Evolutionary conservation across 352 stramenopile genomes (phyloP).

Genomic region (Globisporangium okanoganense): DNA sequence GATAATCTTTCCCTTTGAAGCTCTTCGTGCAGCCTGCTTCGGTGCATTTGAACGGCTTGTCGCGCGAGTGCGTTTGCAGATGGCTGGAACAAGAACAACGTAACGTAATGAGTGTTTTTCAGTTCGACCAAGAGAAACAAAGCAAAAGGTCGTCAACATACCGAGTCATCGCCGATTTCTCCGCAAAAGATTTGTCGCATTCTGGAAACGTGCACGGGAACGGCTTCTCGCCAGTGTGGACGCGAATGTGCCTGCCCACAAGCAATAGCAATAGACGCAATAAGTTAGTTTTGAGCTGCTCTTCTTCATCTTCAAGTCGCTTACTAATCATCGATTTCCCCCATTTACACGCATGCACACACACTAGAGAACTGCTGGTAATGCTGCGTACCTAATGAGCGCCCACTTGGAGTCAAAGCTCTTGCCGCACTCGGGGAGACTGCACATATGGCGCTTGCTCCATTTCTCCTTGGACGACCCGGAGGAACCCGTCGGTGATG

Average conservation of each 20-base stretch:
- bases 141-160: slow-evolving; percentile 18
- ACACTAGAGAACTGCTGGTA: not conserved
- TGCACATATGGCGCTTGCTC: slow-evolving; percentile 73
- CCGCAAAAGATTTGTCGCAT: slow-evolving; percentile 86
- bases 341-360: not conserved
- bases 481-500: slow-evolving; percentile 22
- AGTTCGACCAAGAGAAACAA: not conserved
- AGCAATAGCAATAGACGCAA: not conserved
- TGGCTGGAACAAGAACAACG: slow-evolving; percentile 35
- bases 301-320: not conserved
- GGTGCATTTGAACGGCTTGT: slow-evolving; percentile 86
- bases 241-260: slow-evolving; percentile 66
- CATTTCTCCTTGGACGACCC: slow-evolving; percentile 55
- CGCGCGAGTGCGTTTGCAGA: slow-evolving; percentile 76
- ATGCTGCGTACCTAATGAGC: slow-evolving; percentile 47
- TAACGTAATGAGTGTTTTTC: not conserved
- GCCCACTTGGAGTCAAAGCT: slow-evolving; percentile 87
- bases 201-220: slow-evolving; percentile 79
- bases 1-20: slow-evolving; percentile 86
- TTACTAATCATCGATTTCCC: slow-evolving; percentile 1
- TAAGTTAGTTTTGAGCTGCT: too few species aligned
- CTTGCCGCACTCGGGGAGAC: slow-evolving; percentile 65
- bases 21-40: slow-evolving; percentile 84
- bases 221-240: slow-evolving; percentile 86
- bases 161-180: slow-evolving; percentile 86